These are phyloP conservation scores for Triangularia setosa DNA, from an alignment of 2,329 filamentous ascomycete genomes.

Conservation along the genomic window DNA sequence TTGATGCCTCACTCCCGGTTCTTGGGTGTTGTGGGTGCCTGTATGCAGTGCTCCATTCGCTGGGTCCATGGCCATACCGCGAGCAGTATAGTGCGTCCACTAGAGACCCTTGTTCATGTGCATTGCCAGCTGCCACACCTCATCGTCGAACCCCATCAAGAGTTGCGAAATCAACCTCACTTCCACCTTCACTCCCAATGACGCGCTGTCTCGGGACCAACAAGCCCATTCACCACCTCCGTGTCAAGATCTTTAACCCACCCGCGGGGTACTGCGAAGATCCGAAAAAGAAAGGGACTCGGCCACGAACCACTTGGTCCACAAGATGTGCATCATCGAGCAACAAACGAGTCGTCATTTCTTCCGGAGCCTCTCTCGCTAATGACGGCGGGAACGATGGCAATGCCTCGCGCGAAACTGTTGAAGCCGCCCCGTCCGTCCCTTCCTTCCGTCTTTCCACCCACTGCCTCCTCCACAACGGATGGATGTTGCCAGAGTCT, in stretches of 20 bases:
- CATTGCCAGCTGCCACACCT: background rate
- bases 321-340: background rate
- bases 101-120: background rate
- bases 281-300: background rate
- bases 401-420: background rate
- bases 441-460: background rate
- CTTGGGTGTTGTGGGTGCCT: background rate
- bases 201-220: background rate
- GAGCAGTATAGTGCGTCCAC: background rate
- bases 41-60: background rate
- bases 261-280: background rate
- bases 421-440: background rate
- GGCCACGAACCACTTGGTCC: background rate
- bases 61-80: background rate
- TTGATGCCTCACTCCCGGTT: constrained; percentile 2
- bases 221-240: background rate
- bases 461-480: background rate
- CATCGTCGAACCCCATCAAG: background rate
- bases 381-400: background rate
- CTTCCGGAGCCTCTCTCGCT: background rate
- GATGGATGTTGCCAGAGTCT: too few relatives aligned
- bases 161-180: background rate
- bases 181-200: background rate
- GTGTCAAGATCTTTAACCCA: background rate
- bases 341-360: background rate